Evolutionary conservation across 1,284 basidiomycete species (phyloP).

Genomic region (Jaminaea rosea): DNA sequence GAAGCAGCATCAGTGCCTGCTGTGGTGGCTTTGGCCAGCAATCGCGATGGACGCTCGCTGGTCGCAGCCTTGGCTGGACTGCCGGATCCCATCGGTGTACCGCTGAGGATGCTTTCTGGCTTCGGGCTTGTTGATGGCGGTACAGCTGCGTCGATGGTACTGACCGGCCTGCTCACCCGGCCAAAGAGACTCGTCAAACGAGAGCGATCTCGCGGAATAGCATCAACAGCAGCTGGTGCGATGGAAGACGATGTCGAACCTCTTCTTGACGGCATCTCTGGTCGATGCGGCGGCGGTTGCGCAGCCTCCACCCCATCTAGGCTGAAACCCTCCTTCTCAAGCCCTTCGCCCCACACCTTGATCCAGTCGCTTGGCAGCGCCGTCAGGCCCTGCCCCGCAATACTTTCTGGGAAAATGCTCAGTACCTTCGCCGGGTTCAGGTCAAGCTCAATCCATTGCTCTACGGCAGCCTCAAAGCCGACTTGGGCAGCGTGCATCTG

Average conservation of each 20-base stretch:
- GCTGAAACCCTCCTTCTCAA: constrained; percentile 9
- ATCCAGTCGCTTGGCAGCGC: constrained; percentile 68
- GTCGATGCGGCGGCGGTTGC: too few relatives aligned
- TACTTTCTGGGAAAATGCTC: constrained; percentile 70
- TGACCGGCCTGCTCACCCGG: neutral
- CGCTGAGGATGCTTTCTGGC: too few relatives aligned
- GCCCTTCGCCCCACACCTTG: constrained; percentile 64
- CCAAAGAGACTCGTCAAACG: neutral
- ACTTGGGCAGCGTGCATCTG: constrained; percentile 60
- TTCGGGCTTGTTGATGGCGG: too few relatives aligned
- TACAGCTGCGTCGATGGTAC: neutral
- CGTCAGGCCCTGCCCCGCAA: constrained; percentile 65
- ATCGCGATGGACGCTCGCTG: constrained; percentile 21
- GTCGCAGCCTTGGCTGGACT: constrained; percentile 13
- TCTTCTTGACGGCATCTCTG: too few relatives aligned
- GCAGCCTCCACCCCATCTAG: too few relatives aligned
- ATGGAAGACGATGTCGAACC: neutral
- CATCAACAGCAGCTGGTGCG: neutral
- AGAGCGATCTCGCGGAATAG: neutral
- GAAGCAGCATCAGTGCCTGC: neutral
- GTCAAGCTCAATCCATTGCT: constrained; percentile 77
- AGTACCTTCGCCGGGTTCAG: constrained; percentile 88
- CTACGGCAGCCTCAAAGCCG: constrained; percentile 65
- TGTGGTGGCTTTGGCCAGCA: constrained; percentile 10
- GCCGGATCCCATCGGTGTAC: constrained; percentile 2